phyloP scores from a whole-genome alignment of 179 eudicot species.

The Gypsophila paniculata region DNA sequence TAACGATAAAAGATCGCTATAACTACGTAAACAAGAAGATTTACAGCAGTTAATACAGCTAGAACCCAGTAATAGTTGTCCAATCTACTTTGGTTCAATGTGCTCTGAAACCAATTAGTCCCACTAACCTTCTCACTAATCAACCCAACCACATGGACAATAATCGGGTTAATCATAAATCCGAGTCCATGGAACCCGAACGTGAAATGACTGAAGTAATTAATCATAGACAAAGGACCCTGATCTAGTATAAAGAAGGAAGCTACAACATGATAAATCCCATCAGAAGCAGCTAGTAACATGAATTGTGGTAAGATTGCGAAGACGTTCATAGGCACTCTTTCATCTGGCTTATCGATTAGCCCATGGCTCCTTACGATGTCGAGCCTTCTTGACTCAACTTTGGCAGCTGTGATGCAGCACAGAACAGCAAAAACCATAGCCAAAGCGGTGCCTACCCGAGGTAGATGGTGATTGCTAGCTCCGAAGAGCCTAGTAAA shows the following conservation, averaged over 20 bases:
- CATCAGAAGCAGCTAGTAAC: slow-evolving; percentile 41
- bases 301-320: slow-evolving; percentile 53
- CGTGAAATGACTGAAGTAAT: slow-evolving; percentile 20
- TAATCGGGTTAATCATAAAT: slow-evolving; percentile 37
- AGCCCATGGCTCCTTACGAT: slow-evolving; percentile 34
- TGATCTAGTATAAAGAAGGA: slow-evolving; percentile 31
- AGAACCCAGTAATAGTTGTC: slow-evolving; percentile 61
- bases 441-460: slow-evolving; percentile 39
- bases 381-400: slow-evolving; percentile 42
- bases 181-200: slow-evolving; percentile 41
- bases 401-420: slow-evolving; percentile 54
- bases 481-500: neutral
- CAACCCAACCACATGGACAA: slow-evolving; percentile 39
- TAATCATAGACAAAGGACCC: slow-evolving; percentile 28
- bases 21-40: slow-evolving; percentile 33
- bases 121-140: slow-evolving; percentile 37
- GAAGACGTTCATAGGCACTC: slow-evolving; percentile 48
- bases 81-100: slow-evolving; percentile 46
- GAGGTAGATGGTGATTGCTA: slow-evolving; percentile 23
- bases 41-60: slow-evolving; percentile 40
- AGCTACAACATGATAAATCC: slow-evolving; percentile 19
- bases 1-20: slow-evolving; percentile 31
- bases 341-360: slow-evolving; percentile 42
- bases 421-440: slow-evolving; percentile 43
- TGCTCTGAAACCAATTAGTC: slow-evolving; percentile 47